Conservation (phyloP, 371 early-diverging fungal species). For the Nematocida sp. region DNA sequence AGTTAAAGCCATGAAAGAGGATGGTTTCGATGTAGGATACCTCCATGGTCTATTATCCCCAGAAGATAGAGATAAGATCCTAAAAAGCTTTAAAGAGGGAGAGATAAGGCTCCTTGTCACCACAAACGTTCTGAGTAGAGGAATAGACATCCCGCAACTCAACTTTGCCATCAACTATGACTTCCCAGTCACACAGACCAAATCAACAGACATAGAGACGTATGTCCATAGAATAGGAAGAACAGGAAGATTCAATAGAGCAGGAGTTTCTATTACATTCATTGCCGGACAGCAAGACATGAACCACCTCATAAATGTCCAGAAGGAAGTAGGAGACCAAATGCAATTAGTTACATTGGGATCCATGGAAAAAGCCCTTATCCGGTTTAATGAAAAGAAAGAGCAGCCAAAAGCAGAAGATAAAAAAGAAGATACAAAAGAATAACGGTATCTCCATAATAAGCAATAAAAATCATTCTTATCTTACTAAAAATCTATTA, state of each 20-base stretch:
- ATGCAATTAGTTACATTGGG: constrained; percentile 56
- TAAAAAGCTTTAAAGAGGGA: constrained; percentile 82
- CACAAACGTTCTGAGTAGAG: constrained; percentile 66
- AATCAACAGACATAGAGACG: constrained; percentile 76
- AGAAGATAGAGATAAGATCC: constrained; percentile 79
- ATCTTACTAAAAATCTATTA: too few species aligned
- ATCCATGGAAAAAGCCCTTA: constrained; percentile 46
- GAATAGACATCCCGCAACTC: constrained; percentile 72
- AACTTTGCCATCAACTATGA: constrained; percentile 93
- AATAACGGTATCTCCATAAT: neutral
- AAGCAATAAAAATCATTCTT: neutral
- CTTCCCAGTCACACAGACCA: constrained; percentile 71
- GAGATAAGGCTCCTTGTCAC: constrained; percentile 76
- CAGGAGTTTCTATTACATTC: constrained; percentile 89
- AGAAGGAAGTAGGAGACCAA: constrained; percentile 27
- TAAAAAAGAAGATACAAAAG: neutral
- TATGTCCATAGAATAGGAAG: constrained; percentile 96
- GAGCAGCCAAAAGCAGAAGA: neutral
- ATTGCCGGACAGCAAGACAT: constrained; percentile 67
- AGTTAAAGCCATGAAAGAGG: constrained; percentile 71
- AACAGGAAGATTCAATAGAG: constrained; percentile 92
- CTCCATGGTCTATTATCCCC: constrained; percentile 80
- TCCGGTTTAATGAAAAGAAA: constrained; percentile 1
- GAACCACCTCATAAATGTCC: constrained; percentile 37
- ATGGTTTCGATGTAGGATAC: constrained; percentile 76